Conservation (phyloP, 2,329 filamentous ascomycete genomes). For the Stachybotrys echinatus region DNA sequence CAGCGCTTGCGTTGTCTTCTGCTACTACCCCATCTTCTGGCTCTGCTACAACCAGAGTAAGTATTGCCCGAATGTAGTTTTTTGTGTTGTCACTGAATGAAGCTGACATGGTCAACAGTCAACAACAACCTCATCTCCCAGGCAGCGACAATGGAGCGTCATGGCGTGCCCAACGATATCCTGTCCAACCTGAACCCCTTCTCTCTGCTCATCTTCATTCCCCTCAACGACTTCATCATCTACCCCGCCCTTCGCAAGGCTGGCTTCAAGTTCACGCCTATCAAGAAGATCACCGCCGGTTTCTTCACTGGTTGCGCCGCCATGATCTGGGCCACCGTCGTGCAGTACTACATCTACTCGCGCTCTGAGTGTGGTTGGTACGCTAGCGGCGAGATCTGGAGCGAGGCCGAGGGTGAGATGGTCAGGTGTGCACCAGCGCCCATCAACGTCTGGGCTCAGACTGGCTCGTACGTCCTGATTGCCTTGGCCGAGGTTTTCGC, state of each 20-base stretch:
- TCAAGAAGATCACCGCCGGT: conserved; percentile 67
- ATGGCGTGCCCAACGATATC: conserved; percentile 72
- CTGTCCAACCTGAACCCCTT: conserved; percentile 71
- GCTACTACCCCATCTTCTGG: conserved; percentile 62
- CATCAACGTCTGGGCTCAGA: conserved; percentile 60
- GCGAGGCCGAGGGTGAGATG: conserved; percentile 25
- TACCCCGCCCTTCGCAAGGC: conserved; percentile 62
- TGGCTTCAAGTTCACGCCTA: conserved; percentile 66
- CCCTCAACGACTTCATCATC: conserved; percentile 60
- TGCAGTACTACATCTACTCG: conserved; percentile 60
- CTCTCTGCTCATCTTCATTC: conserved; percentile 68
- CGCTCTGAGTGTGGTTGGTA: conserved; percentile 50
- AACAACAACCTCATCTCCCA: conserved; percentile 58
- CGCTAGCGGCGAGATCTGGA: conserved; percentile 21
- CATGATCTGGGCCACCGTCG: conserved; percentile 50
- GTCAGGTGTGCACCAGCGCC: conserved; percentile 38
- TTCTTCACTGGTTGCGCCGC: conserved; percentile 60
- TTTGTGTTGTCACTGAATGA: background rate
- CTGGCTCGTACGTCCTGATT: conserved; percentile 42
- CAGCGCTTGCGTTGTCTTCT: conserved; percentile 62
- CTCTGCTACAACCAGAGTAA: conserved; percentile 41
- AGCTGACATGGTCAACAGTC: conserved; percentile 27
- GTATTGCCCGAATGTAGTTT: no score
- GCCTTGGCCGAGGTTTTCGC: conserved; percentile 44
- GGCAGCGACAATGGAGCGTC: conserved; percentile 58